Conservation (phyloP, 805 yeast genomes). For the Saturnispora sanitii region DNA sequence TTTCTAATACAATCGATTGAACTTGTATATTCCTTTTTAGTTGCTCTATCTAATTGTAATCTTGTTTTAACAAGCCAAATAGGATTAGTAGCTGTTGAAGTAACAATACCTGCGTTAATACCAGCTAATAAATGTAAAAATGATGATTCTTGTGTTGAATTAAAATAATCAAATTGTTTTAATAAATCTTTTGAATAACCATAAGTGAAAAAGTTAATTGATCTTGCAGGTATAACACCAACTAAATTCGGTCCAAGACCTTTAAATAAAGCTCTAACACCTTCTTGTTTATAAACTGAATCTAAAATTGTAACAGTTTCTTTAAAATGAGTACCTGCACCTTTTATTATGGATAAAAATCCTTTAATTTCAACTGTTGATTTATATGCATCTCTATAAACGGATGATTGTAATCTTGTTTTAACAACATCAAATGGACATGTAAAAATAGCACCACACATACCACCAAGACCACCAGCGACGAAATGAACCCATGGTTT, state of each 20-base stretch:
- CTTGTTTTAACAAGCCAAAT: slow-evolving; percentile 96
- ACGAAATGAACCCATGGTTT: slow-evolving; percentile 71
- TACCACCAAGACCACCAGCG: slow-evolving; percentile 93
- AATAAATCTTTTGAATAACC: slow-evolving; percentile 82
- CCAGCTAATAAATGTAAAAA: slow-evolving; percentile 84
- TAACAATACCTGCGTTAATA: slow-evolving; percentile 83
- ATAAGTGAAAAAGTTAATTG: slow-evolving; percentile 92
- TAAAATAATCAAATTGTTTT: slow-evolving; percentile 47
- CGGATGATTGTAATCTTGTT: slow-evolving; percentile 88
- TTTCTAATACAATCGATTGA: slow-evolving; percentile 75
- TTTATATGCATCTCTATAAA: slow-evolving; percentile 49
- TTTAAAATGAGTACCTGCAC: slow-evolving; percentile 51
- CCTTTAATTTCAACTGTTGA: slow-evolving; percentile 27
- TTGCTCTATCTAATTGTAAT: slow-evolving; percentile 76
- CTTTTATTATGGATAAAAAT: slow-evolving; percentile 22
- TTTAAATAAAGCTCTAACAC: slow-evolving; percentile 76
- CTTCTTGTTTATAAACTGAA: slow-evolving; percentile 66
- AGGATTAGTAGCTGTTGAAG: slow-evolving; percentile 95
- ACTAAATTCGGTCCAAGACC: slow-evolving; percentile 95
- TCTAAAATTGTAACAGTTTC: slow-evolving; percentile 72
- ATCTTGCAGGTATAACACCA: slow-evolving; percentile 96
- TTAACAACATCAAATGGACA: slow-evolving; percentile 95
- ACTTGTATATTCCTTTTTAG: slow-evolving; percentile 56
- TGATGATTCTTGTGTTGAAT: slow-evolving; percentile 62
- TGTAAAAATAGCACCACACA: slow-evolving; percentile 93